Base-by-base conservation (phyloP, 2,329 filamentous ascomycete genomes). In the Diaporthe sp. region DNA sequence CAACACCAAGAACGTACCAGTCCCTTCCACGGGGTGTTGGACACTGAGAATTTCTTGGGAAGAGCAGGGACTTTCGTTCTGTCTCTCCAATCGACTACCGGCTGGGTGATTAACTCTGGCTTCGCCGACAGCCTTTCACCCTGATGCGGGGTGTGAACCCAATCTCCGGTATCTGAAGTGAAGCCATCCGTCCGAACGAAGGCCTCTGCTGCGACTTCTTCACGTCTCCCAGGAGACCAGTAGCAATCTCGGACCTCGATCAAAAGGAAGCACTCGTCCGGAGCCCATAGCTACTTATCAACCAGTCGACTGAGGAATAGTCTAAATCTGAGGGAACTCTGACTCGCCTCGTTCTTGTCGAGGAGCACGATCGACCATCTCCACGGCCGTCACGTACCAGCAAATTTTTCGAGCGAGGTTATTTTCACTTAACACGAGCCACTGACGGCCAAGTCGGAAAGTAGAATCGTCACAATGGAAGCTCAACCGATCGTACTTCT, bases 401-500 rank as follows among this genome's bases (percentile, higher is more conserved):
- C 40, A 47, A 45, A 70, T 7, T 54, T 71, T 75, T 57, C 33
- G 54, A 4, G 1, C 3, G 52, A 52, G n/a, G 45, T 6, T 19
- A 33, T 42, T 12, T 33, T 58, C 69, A 45, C 38, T 28, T 35
- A 38, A 35, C 42, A 52, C n/a, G 8, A 38, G 42, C 30, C 15
- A 52, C 42, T 30, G 15, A 25, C 28, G 33, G 28, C 9, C 15
- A 15, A n/a, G 54, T 8, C 28, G 25, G 50, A 25, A 13, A 54
- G n/a, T 45, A 64, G 35, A 6, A n/a, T 12, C 22, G 33, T 25
- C 25, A 35, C 12, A 25, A 72, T 72, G 69, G 45, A 25, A 7
- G 57, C 69, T 25, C 69, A 72, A 25, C 81, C 82, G 7, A 68
- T 82, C 6, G 77, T 83, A 42, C 81, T 80, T 74, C 80, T 83